Evolutionary conservation across 225 moss, liverwort and hornwort genomes (phyloP).

Genomic region (Bryum argenteum): DNA sequence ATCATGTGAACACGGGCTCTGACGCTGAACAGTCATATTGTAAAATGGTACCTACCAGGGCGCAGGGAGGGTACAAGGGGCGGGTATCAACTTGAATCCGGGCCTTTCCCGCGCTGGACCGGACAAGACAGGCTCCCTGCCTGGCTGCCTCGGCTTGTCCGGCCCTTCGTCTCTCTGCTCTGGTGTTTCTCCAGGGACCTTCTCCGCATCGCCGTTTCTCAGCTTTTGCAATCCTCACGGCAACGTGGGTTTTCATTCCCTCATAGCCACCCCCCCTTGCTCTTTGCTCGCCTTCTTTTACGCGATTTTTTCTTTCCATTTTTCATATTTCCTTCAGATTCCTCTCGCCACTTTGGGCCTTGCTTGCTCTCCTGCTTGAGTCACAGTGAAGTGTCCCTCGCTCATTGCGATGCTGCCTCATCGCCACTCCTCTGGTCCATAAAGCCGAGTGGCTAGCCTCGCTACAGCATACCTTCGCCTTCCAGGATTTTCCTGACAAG

Average conservation of each 20-base stretch:
- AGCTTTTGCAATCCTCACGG: conserved; percentile 32
- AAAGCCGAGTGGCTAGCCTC: conserved; percentile 12
- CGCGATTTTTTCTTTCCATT: conserved; percentile 30
- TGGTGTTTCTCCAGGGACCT: conserved; percentile 18
- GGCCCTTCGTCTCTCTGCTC: conserved; percentile 41
- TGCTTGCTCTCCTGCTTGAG: conserved; percentile 5
- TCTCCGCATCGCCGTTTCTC: conserved; percentile 42
- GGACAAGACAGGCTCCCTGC: conserved; percentile 1
- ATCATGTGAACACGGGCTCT: neutral
- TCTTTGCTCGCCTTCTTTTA: conserved; percentile 22
- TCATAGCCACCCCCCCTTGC: neutral
- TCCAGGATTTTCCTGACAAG: conserved; percentile 9
- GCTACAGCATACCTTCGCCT: neutral
- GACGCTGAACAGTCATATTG: conserved; percentile 40
- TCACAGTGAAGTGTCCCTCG: conserved; percentile 20
- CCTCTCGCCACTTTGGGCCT: neutral
- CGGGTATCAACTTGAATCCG: conserved; percentile 8
- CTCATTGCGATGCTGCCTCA: conserved; percentile 27
- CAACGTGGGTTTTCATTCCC: conserved; percentile 3
- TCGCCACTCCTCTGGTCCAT: conserved; percentile 8
- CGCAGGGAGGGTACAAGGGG: accelerated
- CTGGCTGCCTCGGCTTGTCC: conserved; percentile 19
- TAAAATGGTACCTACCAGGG: neutral
- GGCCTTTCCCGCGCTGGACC: conserved; percentile 22
- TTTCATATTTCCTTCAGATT: conserved; percentile 31